Evolutionary conservation across 352 stramenopile species (phyloP).

Genomic region (Phytophthora chlamydospora): DNA sequence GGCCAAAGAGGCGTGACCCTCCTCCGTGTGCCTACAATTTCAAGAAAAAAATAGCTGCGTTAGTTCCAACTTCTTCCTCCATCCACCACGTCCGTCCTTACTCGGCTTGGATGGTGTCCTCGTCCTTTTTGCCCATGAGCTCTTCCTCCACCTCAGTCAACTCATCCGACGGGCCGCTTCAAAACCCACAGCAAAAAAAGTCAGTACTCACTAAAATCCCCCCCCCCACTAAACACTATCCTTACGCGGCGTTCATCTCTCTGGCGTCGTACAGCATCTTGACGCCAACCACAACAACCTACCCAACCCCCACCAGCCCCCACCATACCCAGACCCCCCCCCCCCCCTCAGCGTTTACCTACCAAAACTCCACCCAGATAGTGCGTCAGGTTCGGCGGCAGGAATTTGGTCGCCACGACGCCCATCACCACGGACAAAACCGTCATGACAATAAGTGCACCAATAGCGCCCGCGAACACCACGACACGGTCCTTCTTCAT

Average conservation of each 20-base stretch:
- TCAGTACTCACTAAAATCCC: constrained; percentile 4
- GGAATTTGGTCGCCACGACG: constrained; percentile 94
- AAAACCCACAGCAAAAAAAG: neutral
- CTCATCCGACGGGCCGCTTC: constrained; percentile 79
- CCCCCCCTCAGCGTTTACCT: constrained; percentile 9
- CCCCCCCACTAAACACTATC: neutral
- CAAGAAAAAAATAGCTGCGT: neutral
- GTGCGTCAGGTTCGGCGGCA: constrained; percentile 95
- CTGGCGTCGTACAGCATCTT: constrained; percentile 93
- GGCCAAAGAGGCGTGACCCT: constrained; percentile 13
- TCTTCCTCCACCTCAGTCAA: constrained; percentile 86
- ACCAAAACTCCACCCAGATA: constrained; percentile 93
- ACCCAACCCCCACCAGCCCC: constrained; percentile 21
- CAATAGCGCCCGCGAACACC: constrained; percentile 95
- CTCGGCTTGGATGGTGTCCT: constrained; percentile 53
- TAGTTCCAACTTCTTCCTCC: neutral
- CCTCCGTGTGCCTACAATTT: constrained; percentile 33
- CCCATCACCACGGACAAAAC: constrained; percentile 98
- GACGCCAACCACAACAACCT: constrained; percentile 98
- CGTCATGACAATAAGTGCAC: constrained; percentile 97
- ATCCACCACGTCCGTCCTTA: constrained; percentile 29
- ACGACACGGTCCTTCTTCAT: constrained; percentile 96
- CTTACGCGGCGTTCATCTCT: constrained; percentile 82
- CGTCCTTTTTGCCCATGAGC: constrained; percentile 83
- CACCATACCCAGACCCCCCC: neutral